Evolutionary conservation across 73 alveolate species (phyloP).

Genomic region (Paramecium bursaria): DNA sequence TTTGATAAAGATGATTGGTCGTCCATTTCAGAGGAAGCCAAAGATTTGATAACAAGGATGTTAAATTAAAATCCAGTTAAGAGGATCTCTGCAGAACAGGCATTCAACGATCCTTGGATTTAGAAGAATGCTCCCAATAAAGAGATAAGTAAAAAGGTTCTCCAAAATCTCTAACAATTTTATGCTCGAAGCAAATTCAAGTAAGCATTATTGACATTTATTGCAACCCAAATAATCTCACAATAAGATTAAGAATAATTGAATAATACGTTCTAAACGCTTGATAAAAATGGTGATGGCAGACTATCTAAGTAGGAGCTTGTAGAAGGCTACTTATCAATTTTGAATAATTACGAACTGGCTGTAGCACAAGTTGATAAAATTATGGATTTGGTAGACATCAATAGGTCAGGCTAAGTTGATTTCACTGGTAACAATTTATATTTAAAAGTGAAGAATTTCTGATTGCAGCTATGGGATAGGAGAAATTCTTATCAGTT

Average conservation of each 20-base stretch:
- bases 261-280: conserved; percentile 74
- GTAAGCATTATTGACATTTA: conserved; percentile 69
- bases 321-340: conserved; percentile 66
- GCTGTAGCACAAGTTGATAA: conserved; percentile 56
- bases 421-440: conserved; percentile 66
- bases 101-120: conserved; percentile 72
- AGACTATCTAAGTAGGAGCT: conserved; percentile 79
- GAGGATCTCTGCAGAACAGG: conserved; percentile 72
- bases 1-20: conserved; percentile 72
- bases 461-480: conserved; percentile 70
- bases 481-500: conserved; percentile 65
- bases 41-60: conserved; percentile 72
- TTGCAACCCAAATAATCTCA: conserved; percentile 64
- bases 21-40: conserved; percentile 70
- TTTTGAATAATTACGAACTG: conserved; percentile 29
- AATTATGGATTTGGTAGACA: conserved; percentile 70
- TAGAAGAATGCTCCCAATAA: conserved; percentile 65
- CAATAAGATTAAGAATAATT: conserved; percentile 70
- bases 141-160: conserved; percentile 40
- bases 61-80: conserved; percentile 66
- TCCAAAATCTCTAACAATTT: conserved; percentile 46
- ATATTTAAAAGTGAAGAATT: conserved; percentile 54
- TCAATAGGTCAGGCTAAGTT: conserved; percentile 71
- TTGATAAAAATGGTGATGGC: conserved; percentile 87
- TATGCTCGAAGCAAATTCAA: conserved; percentile 65